Evolutionary conservation across 257 asterid species (phyloP).

Genomic region (Knoxia roxburghii): DNA sequence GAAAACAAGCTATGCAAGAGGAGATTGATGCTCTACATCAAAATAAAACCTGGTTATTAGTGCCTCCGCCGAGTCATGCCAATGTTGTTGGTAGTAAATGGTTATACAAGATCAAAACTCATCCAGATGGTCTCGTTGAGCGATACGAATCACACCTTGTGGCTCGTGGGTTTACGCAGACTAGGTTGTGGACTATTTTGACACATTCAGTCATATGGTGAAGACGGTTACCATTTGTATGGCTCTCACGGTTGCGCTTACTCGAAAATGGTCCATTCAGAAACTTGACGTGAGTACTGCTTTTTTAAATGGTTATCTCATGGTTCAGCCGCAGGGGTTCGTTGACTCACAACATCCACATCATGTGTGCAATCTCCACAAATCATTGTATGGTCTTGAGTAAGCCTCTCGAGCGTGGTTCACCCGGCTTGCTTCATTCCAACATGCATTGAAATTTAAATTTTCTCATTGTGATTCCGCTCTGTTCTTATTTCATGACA

Average conservation of each 20-base stretch:
- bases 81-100: not conserved
- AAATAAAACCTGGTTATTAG: not conserved
- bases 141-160: not conserved
- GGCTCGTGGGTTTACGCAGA: not conserved
- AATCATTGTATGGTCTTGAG: no score
- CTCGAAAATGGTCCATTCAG: not conserved
- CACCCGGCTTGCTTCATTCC: no score
- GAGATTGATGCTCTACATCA: not conserved
- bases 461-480: no score
- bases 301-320: no score
- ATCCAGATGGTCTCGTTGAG: not conserved
- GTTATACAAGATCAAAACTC: not conserved
- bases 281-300: no score
- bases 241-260: not conserved
- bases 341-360: no score
- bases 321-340: no score
- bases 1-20: not conserved
- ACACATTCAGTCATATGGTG: not conserved
- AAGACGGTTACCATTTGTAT: not conserved
- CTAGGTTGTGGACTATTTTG: not conserved
- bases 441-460: no score
- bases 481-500: no score
- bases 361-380: no score
- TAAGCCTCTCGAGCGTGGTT: no score
- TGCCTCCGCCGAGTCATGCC: not conserved